Percentiles rank a stretch among this genome's conserved stretches.
Evolutionary conservation across 2,329 filamentous ascomycete genomes (phyloP).

Genomic region (Colletotrichum acutatum): DNA sequence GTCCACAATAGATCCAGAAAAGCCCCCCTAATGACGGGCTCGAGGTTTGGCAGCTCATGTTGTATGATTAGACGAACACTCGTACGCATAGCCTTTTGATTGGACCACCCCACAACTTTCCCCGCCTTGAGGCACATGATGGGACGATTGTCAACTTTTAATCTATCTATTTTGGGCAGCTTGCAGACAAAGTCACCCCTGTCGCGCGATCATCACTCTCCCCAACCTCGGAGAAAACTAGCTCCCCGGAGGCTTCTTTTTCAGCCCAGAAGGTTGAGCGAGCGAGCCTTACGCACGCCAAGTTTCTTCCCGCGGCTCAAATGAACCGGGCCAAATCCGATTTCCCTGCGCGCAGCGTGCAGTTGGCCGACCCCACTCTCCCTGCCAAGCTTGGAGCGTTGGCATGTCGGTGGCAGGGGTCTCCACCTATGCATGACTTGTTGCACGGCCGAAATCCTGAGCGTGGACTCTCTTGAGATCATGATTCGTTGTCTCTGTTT

Average conservation of each 20-base stretch:
- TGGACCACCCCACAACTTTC: neutral
- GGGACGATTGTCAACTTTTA: neutral
- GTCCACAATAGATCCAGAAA: neutral
- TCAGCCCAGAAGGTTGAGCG: neutral
- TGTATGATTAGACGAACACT: neutral
- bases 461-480: neutral
- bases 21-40: neutral
- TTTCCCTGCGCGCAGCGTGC: neutral
- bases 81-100: neutral
- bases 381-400: neutral
- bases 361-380: neutral
- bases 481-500: neutral
- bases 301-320: neutral
- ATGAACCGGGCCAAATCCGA: neutral
- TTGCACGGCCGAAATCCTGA: neutral
- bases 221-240: neutral
- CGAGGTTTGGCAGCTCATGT: too few species aligned
- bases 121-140: neutral
- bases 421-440: neutral
- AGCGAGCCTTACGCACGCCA: neutral
- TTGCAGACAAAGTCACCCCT: neutral
- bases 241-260: neutral
- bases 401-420: neutral
- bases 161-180: conserved; percentile 14
- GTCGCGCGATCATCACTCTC: neutral